phyloP scores from a whole-genome alignment of 2,329 filamentous ascomycete genomes.

The Zopfia rhizophila region DNA sequence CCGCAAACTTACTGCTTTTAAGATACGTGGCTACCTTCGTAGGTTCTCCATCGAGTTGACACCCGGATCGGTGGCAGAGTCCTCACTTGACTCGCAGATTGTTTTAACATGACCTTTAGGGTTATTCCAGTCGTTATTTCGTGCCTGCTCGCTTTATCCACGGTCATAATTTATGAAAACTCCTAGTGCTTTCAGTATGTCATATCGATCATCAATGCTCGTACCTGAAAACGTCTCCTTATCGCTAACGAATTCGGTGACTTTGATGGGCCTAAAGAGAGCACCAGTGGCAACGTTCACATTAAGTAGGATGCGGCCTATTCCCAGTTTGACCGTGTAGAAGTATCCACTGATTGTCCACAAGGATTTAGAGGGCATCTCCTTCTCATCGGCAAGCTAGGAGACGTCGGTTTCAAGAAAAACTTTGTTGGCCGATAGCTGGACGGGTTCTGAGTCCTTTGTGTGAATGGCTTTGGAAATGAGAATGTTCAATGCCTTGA shows the following conservation, averaged over 20 bases:
- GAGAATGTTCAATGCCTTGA: constrained; percentile 28
- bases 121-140: background rate
- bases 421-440: constrained; percentile 35
- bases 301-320: constrained; percentile 24
- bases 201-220: constrained; percentile 14
- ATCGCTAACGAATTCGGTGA: constrained; percentile 18
- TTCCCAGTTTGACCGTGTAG: constrained; percentile 22
- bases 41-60: no score
- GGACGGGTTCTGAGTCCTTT: no score
- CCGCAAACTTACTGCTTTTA: no score
- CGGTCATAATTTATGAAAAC: constrained; percentile 22
- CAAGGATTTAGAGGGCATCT: constrained; percentile 10
- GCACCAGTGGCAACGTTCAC: constrained; percentile 28
- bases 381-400: constrained; percentile 6
- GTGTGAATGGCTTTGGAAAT: constrained; percentile 25
- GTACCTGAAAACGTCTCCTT: constrained; percentile 12
- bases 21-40: no score
- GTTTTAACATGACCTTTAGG: constrained; percentile 1
- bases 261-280: constrained; percentile 19
- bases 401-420: constrained; percentile 28
- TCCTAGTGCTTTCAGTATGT: constrained; percentile 13
- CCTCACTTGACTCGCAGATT: no score
- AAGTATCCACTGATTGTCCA: constrained; percentile 23
- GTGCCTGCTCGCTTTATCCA: no score
- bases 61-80: no score